These are phyloP conservation scores for Apiospora marii DNA, from an alignment of 2,329 filamentous ascomycete genomes.

Conservation along the genomic window DNA sequence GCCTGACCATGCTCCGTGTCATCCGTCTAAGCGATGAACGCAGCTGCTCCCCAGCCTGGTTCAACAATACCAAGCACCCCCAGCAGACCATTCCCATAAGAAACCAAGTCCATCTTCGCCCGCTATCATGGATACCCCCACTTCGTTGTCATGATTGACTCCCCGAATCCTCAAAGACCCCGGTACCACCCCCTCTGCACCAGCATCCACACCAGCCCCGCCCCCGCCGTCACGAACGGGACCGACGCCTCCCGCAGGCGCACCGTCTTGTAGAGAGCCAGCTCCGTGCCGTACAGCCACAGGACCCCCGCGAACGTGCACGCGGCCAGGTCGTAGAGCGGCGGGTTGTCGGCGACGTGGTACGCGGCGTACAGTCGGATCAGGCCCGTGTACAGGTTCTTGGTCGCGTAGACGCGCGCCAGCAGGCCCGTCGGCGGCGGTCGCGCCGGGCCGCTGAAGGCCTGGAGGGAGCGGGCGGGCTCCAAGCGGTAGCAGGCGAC, in stretches of 20 bases:
- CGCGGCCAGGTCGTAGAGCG: slow-evolving; percentile 43
- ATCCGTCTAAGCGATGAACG: background rate
- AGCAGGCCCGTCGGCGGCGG: slow-evolving; percentile 39
- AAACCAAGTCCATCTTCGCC: too few species aligned
- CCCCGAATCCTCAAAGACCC: background rate
- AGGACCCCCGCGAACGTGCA: slow-evolving; percentile 43
- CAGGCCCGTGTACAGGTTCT: slow-evolving; percentile 46
- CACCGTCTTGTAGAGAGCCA: slow-evolving; percentile 38
- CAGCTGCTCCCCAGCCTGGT: too few species aligned
- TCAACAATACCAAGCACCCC: too few species aligned
- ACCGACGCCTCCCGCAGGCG: slow-evolving; percentile 35
- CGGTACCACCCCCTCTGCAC: slow-evolving; percentile 36
- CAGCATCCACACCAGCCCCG: slow-evolving; percentile 37
- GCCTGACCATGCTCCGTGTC: too few species aligned
- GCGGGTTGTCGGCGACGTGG: slow-evolving; percentile 41
- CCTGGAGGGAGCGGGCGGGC: slow-evolving; percentile 31
- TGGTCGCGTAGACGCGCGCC: slow-evolving; percentile 45
- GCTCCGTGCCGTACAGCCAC: slow-evolving; percentile 40
- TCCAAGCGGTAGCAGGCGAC: slow-evolving; percentile 40
- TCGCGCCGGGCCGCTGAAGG: slow-evolving; percentile 41
- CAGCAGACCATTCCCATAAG: too few species aligned
- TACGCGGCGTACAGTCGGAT: slow-evolving; percentile 47
- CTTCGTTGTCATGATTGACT: background rate
- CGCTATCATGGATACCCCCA: background rate
- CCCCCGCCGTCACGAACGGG: slow-evolving; percentile 34